phyloP scores from a whole-genome alignment of 2,329 filamentous ascomycete genomes.

The Pseudocercospora musae region DNA sequence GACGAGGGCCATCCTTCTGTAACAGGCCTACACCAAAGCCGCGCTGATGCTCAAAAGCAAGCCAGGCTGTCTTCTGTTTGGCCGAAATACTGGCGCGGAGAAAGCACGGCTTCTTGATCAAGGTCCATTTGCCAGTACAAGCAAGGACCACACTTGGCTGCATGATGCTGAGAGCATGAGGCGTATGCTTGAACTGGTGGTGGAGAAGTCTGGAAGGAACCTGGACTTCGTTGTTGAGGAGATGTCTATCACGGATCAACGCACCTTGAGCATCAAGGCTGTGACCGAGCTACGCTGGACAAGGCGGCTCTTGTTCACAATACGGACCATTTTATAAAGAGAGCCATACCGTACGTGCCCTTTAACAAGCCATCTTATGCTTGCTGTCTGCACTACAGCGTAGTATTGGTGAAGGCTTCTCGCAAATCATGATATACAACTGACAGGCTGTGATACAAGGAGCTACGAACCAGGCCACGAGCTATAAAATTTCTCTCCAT shows the following conservation, averaged over 20 bases:
- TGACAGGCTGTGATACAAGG: too few species aligned
- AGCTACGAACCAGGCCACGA: too few species aligned
- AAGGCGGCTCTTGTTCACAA: neutral
- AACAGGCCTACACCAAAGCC: neutral
- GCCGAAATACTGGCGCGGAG: neutral
- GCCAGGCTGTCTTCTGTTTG: neutral
- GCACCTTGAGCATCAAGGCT: neutral
- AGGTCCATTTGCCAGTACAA: neutral
- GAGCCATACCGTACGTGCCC: too few species aligned
- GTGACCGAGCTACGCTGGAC: neutral
- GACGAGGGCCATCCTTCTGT: too few species aligned
- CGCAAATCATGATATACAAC: too few species aligned
- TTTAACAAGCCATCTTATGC: too few species aligned
- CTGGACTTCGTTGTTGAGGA: neutral
- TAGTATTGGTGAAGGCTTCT: too few species aligned
- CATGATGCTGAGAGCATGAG: neutral
- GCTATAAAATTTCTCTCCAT: too few species aligned
- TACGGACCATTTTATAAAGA: neutral
- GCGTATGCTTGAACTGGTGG: neutral
- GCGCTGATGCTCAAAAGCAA: neutral
- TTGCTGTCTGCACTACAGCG: too few species aligned
- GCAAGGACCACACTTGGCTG: neutral
- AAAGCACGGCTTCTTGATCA: neutral
- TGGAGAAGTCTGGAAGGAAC: neutral
- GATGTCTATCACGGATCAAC: neutral